Base-by-base conservation (phyloP, 2,329 filamentous ascomycete genomes). In the Hirsutella thompsonii region DNA sequence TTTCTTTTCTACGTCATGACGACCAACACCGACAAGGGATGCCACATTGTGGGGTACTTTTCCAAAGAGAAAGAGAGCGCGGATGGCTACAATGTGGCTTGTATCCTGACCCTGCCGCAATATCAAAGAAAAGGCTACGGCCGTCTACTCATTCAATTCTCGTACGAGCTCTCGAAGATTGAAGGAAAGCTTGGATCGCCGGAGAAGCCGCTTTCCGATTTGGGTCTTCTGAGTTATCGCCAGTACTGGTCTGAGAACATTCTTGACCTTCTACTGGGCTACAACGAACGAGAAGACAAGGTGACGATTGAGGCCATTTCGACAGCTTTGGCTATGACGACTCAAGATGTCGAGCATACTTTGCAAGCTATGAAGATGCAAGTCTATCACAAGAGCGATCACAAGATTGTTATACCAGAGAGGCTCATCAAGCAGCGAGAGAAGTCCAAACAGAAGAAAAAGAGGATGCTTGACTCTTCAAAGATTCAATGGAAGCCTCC, bases 1-100 rank as follows among this genome's bases (percentile, higher is more conserved):
- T 98, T 98, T 57, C 66, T 98, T 29, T 98, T 98, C 67, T 98
- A 98, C 63, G 90, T 94, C 60, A 95, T 98, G 90, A 86, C 86
- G 20, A 82, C 81, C 33, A 79, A 84, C 50, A 85, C 89, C 48
- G 87, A 94, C 38, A 81, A 88, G 52, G 92, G 92, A 13, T 92
- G 83, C 53, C 92, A 96, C 55, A 75, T 98, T 38, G 85, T 98
- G n/a, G 92, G 92, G n/a, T 98, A 95, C 58, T 98, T 98, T 61
- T 94, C 85, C 42, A 98, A 98, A 59, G 92, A 98, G 61, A 98
- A 98, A 52, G 92, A 98, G 61, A 90, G 83, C 32, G 88, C 88
- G 0, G 93, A 98, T 53, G 87, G 85, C 23, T 98, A 96, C 72
- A 98, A 98, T 56, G 82, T 98, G 26, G 93, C 92, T 4, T 98